Conservation (phyloP, 352 stramenopile species). For the Phytophthora crassamura region DNA sequence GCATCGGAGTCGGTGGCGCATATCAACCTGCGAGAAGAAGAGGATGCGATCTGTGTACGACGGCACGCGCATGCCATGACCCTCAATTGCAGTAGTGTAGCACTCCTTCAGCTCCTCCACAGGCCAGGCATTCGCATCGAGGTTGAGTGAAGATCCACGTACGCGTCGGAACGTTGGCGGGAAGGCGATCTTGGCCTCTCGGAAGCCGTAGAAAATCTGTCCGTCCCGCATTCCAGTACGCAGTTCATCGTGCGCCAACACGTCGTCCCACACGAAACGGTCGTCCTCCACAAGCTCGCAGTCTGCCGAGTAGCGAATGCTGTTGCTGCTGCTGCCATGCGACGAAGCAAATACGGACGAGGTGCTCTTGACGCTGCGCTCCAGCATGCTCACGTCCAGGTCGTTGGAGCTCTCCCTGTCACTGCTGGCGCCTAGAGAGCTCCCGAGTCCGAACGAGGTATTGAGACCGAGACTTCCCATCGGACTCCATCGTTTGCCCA, state of each 20-base stretch:
- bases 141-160: conserved; percentile 43
- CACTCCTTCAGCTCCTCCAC: conserved; percentile 38
- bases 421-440: conserved; percentile 29
- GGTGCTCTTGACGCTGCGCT: conserved; percentile 40
- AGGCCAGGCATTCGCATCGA: conserved; percentile 29
- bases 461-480: conserved; percentile 30
- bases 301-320: conserved; percentile 38
- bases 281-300: conserved; percentile 52
- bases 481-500: conserved; percentile 44
- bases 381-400: conserved; percentile 48
- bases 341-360: conserved; percentile 33
- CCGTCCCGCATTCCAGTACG: conserved; percentile 54
- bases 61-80: conserved; percentile 72
- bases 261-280: conserved; percentile 62
- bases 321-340: conserved; percentile 38
- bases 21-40: conserved; percentile 78
- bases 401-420: conserved; percentile 37
- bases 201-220: conserved; percentile 82
- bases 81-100: conserved; percentile 67
- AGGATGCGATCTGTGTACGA: conserved; percentile 93
- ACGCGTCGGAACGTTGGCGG: conserved; percentile 80
- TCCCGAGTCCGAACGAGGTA: conserved; percentile 36
- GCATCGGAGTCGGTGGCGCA: conserved; percentile 68
- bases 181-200: conserved; percentile 79
- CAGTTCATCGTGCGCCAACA: conserved; percentile 79